Conservation (phyloP, 192 early-diverging fungal species). For the Haplosporangium gracile region DNA sequence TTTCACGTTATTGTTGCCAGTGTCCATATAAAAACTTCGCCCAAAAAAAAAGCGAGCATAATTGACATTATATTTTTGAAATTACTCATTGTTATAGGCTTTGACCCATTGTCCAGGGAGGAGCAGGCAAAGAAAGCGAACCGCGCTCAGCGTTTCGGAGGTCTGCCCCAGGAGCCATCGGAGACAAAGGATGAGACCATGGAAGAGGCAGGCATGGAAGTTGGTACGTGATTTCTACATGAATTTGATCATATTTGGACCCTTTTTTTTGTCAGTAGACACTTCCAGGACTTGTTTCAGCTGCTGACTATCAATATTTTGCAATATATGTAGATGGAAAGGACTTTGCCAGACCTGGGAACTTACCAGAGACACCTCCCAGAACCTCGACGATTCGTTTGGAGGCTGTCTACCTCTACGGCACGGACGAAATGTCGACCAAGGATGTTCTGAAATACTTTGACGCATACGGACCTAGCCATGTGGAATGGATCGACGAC, state of each 20-base stretch:
- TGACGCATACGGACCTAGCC: constrained; percentile 43
- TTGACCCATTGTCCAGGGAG: constrained; percentile 48
- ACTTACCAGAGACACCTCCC: constrained; percentile 41
- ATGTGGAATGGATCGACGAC: constrained; percentile 66
- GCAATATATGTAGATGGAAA: constrained; percentile 17
- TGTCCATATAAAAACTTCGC: neutral
- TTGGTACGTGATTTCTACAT: constrained; percentile 23
- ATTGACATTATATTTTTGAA: neutral
- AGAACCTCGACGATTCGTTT: constrained; percentile 43
- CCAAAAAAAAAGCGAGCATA: too few relatives aligned
- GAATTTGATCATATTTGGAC: neutral
- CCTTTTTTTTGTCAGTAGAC: neutral
- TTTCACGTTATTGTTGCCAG: neutral
- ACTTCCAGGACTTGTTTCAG: neutral
- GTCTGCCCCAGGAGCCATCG: neutral
- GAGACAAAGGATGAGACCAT: constrained; percentile 12
- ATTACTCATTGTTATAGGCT: constrained; percentile 19
- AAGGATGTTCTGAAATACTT: constrained; percentile 61
- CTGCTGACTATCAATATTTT: neutral
- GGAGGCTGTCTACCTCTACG: constrained; percentile 57
- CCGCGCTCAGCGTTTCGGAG: constrained; percentile 43
- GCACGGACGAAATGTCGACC: constrained; percentile 64
- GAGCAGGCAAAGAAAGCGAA: constrained; percentile 41
- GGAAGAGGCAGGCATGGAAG: constrained; percentile 47
- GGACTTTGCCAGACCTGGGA: constrained; percentile 28